Evolutionary conservation across 2,329 filamentous ascomycete genomes (phyloP).

Genomic region (Beauveria medogensis): DNA sequence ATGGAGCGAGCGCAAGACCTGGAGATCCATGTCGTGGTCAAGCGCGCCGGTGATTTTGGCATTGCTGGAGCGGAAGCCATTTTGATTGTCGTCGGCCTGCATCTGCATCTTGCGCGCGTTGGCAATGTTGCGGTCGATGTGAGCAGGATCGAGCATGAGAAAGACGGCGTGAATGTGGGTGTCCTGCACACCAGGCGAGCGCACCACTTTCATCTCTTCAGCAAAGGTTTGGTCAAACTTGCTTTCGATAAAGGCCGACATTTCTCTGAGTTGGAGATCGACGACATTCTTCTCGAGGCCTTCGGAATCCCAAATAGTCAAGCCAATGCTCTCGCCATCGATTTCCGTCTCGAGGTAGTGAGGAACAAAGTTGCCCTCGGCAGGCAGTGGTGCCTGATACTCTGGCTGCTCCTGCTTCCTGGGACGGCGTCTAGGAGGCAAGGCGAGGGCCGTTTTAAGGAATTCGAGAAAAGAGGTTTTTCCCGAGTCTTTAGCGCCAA

Average conservation of each 20-base stretch:
- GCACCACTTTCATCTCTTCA: constrained; percentile 95
- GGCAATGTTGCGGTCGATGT: constrained; percentile 75
- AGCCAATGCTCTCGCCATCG: constrained; percentile 79
- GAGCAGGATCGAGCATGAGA: constrained; percentile 78
- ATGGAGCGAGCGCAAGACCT: constrained; percentile 79
- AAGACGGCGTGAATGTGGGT: constrained; percentile 97
- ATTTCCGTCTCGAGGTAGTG: constrained; percentile 93
- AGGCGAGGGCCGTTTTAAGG: constrained; percentile 74
- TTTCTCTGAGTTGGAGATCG: constrained; percentile 86
- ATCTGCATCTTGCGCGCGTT: constrained; percentile 45
- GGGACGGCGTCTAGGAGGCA: constrained; percentile 70
- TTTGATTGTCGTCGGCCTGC: constrained; percentile 34
- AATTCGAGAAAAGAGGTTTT: constrained; percentile 98
- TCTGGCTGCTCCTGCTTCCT: constrained; percentile 52
- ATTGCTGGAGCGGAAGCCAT: constrained; percentile 34
- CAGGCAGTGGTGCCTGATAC: constrained; percentile 40
- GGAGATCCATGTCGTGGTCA: constrained; percentile 83
- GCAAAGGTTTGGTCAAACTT: constrained; percentile 98
- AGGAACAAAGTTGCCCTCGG: constrained; percentile 68
- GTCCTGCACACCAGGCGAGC: constrained; percentile 85
- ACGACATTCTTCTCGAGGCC: constrained; percentile 92
- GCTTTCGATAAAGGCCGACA: constrained; percentile 87
- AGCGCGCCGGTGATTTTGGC: constrained; percentile 53
- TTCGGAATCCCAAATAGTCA: constrained; percentile 95
- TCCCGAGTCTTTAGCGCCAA: constrained; percentile 79